Evolutionary conservation across 805 yeast genomes (phyloP).

Genomic region (Ogataea ramenticola): DNA sequence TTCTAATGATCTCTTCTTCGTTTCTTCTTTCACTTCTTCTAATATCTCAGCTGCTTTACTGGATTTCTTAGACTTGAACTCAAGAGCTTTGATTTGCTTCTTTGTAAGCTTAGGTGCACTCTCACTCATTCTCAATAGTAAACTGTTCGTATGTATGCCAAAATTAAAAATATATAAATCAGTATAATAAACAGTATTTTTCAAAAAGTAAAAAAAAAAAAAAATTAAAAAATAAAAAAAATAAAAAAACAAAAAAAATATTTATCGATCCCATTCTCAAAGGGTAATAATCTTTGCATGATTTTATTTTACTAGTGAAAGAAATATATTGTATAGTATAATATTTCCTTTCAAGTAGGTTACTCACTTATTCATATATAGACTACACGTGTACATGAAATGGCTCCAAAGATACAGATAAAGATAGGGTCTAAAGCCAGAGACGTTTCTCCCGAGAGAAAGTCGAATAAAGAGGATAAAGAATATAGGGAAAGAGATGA

Average conservation of each 20-base stretch:
- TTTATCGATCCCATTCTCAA: background rate
- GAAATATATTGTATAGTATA: too few species aligned
- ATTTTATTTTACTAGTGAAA: too few species aligned
- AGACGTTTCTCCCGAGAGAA: slow-evolving; percentile 20
- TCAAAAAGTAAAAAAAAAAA: background rate
- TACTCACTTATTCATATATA: too few species aligned
- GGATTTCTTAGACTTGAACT: slow-evolving; percentile 36
- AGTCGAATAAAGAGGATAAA: background rate
- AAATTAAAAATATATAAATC: too few species aligned
- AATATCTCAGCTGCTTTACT: slow-evolving; percentile 29
- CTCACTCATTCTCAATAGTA: background rate
- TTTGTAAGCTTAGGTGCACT: slow-evolving; percentile 36
- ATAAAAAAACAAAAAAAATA: slow-evolving; percentile 1
- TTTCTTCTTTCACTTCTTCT: slow-evolving; percentile 19
- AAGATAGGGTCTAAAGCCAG: slow-evolving; percentile 8
- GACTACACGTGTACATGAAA: background rate
- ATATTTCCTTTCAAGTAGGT: too few species aligned
- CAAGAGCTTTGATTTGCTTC: slow-evolving; percentile 57
- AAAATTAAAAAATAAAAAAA: slow-evolving; percentile 1
- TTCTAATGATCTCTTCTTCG: slow-evolving; percentile 21
- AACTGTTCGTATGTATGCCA: too few species aligned
- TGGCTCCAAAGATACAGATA: slow-evolving; percentile 16
- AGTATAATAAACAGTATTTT: too few species aligned
- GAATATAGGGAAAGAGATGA: slow-evolving; percentile 15
- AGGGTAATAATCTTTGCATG: background rate